These are phyloP conservation scores for Sindora glabra DNA, from an alignment of 306 rosid genomes.

Conservation along the genomic window DNA sequence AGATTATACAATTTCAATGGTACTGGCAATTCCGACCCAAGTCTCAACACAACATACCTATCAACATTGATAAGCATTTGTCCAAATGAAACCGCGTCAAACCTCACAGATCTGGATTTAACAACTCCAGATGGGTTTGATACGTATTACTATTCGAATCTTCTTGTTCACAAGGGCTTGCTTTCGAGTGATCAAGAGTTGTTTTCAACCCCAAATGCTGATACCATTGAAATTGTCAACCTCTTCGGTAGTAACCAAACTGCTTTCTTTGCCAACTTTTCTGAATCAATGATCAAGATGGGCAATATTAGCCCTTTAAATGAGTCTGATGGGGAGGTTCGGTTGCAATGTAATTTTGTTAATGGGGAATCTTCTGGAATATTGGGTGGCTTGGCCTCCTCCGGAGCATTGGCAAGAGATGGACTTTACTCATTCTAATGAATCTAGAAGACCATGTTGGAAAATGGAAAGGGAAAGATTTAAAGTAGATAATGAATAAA, in stretches of 20 bases:
- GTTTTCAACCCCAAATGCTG: slow-evolving; percentile 27
- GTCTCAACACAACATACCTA: slow-evolving; percentile 17
- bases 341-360: slow-evolving; percentile 27
- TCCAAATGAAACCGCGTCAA: slow-evolving; percentile 22
- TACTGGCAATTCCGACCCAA: slow-evolving; percentile 21
- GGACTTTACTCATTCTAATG: too few relatives aligned
- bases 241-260: slow-evolving; percentile 12
- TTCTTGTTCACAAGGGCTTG: slow-evolving; percentile 17
- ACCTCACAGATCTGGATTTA: slow-evolving; percentile 22
- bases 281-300: slow-evolving; percentile 34
- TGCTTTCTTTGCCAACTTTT: slow-evolving; percentile 18
- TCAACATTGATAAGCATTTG: slow-evolving; percentile 12
- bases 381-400: background rate
- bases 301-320: slow-evolving; percentile 28
- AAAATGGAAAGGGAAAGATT: too few relatives aligned
- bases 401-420: too few relatives aligned
- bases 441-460: too few relatives aligned
- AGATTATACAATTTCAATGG: slow-evolving; percentile 8
- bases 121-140: slow-evolving; percentile 34
- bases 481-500: too few relatives aligned
- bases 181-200: slow-evolving; percentile 35
- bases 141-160: slow-evolving; percentile 28
- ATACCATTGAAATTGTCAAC: slow-evolving; percentile 25
- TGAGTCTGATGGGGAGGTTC: slow-evolving; percentile 27
- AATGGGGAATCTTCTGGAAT: slow-evolving; percentile 15